Base-by-base conservation (phyloP, 2,329 filamentous ascomycete species). In the Cercospora sp. region DNA sequence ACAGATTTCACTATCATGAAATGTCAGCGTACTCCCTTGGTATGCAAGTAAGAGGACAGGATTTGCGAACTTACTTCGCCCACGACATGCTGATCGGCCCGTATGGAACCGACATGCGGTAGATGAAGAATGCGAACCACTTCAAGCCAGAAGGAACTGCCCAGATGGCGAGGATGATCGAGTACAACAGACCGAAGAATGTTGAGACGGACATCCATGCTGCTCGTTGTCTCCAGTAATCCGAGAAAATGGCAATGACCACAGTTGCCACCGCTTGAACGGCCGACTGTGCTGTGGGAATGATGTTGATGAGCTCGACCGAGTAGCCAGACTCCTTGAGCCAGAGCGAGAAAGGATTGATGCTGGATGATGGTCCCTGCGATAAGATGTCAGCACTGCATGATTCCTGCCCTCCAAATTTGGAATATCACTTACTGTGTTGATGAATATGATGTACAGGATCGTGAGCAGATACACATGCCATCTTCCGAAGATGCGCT, bases 381-480 rank as follows among this genome's bases (percentile, higher is more conserved):
- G 16, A 26, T 2, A 33, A 7, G 6, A 9, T 2, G 23, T 58
- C 28, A 58, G 55, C 30, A 6, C 7, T 18, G 55, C 30, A 31
- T 5, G 3, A 10, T 1, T n/a, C 60, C 42, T 45, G 18, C 16
- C 18, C 12, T 23, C 13, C 10, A 2, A 16, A 4, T 1, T 1
- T 12, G 0, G 3, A 1, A 40, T 26, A 0, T 16, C 33, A 0
- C 75, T 69, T 75, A 83, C 75, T 82, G 82, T 75, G 75, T 91
- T 90, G 77, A 89, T 89, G 80, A 90, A 90, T 51, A 86, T 78
- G 63, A 90, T 82, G 74, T 90, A 91, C 1, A 90, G 77, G 0
- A 86, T 64, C 0, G 83, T 83, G 3, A 91, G 79, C 0, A 84
- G 71, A 65, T 88, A 91, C 1, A 91, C 86, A 69, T 89, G 88